Conservation (phyloP, 2,329 filamentous ascomycete genomes). For the Penicillium hesseltinei region DNA sequence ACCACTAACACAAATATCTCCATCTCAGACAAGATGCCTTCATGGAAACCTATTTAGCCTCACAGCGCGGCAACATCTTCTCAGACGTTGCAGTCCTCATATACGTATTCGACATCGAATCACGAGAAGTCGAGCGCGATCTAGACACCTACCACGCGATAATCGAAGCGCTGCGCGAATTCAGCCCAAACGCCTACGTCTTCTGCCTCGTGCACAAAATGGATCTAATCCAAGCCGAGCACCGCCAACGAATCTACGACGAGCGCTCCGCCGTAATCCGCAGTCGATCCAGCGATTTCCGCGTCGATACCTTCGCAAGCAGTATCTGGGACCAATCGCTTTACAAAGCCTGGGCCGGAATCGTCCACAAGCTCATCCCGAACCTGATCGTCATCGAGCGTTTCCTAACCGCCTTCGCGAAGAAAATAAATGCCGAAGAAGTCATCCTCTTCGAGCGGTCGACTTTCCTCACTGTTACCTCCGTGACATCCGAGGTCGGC, state of each 20-base stretch:
- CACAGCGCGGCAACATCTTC: conserved; percentile 95
- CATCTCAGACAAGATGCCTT: conserved; percentile 82
- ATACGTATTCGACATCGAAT: conserved; percentile 99
- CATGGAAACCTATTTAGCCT: conserved; percentile 95
- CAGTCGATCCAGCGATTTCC: conserved; percentile 69
- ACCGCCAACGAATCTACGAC: conserved; percentile 78
- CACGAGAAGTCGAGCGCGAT: conserved; percentile 88
- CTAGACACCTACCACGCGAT: conserved; percentile 89
- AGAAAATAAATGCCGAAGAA: conserved; percentile 88
- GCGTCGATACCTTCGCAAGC: conserved; percentile 85
- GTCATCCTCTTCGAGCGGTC: conserved; percentile 92
- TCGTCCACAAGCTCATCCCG: conserved; percentile 96
- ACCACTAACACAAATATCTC: background rate
- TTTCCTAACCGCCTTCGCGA: conserved; percentile 77
- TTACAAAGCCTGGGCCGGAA: conserved; percentile 97
- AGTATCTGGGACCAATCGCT: conserved; percentile 98
- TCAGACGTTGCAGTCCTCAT: conserved; percentile 94
- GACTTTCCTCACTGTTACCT: conserved; percentile 94
- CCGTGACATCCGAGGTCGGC: conserved; percentile 75
- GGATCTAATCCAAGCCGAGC: conserved; percentile 82
- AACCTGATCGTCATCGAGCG: conserved; percentile 85
- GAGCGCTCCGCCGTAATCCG: conserved; percentile 76
- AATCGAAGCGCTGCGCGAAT: conserved; percentile 83
- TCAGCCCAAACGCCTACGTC: conserved; percentile 74
- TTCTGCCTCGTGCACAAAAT: conserved; percentile 99